Percentiles rank a stretch among this genome's conserved stretches.
Conservation (phyloP, 257 asterid species). For the Solanum chiquidenum region DNA sequence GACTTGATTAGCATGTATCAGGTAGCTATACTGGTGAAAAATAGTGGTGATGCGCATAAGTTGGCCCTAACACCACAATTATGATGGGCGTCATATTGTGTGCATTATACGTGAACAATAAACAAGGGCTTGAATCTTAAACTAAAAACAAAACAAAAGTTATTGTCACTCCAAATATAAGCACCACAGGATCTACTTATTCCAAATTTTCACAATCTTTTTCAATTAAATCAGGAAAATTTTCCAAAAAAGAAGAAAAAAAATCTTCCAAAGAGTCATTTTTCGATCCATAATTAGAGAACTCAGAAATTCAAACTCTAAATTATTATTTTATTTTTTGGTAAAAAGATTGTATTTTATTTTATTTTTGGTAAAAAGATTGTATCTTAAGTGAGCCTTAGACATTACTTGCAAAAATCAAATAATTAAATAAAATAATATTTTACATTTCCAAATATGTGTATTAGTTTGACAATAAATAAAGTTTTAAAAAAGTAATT, state of each 20-base stretch:
- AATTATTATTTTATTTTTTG: too few species aligned
- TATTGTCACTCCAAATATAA: neutral
- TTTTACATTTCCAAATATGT: neutral
- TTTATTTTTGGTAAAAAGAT: neutral
- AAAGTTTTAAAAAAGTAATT: too few species aligned
- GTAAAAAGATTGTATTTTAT: too few species aligned
- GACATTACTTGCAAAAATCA: neutral
- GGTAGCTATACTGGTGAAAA: neutral
- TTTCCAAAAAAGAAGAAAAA: neutral
- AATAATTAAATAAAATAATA: neutral
- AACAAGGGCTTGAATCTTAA: neutral
- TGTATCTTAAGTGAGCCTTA: neutral
- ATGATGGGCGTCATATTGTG: neutral
- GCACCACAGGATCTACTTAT: neutral
- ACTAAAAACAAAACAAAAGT: neutral
- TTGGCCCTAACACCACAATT: neutral
- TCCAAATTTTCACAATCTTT: neutral
- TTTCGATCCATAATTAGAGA: neutral
- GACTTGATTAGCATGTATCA: too few species aligned
- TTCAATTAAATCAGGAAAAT: neutral
- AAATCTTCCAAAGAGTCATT: too few species aligned
- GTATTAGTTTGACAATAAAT: neutral
- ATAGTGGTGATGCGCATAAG: neutral
- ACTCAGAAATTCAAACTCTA: neutral
- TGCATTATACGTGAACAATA: neutral